Conservation (phyloP, 805 yeast genomes). For the Zygoascus bituminiphila region DNA sequence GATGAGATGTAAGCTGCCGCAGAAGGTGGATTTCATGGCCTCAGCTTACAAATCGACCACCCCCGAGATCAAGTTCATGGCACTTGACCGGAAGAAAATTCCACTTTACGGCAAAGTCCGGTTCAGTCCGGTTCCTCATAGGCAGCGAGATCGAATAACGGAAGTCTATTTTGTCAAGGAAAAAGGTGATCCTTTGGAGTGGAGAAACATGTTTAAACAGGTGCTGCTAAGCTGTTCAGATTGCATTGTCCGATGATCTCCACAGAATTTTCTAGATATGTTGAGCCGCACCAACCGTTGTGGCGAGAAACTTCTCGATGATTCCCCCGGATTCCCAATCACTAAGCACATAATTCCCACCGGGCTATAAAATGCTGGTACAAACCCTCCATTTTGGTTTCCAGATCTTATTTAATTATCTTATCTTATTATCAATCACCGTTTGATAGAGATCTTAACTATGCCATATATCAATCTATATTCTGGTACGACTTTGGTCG, state of each 20-base stretch:
- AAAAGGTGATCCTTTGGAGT: conserved; percentile 63
- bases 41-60: conserved; percentile 1
- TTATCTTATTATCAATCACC: neutral
- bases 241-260: neutral
- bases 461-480: neutral
- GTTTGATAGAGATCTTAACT: neutral
- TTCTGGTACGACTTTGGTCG: neutral
- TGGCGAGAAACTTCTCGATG: neutral
- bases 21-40: conserved; percentile 15
- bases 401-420: neutral
- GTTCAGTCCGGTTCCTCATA: conserved; percentile 18
- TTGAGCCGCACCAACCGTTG: neutral
- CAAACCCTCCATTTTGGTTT: neutral
- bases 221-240: conserved; percentile 51
- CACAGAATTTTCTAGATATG: neutral
- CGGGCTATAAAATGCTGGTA: neutral
- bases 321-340: neutral
- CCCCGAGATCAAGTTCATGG: conserved; percentile 13
- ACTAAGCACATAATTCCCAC: neutral
- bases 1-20: conserved; percentile 32
- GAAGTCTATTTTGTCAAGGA: conserved; percentile 48
- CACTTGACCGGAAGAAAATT: conserved; percentile 19
- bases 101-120: conserved; percentile 18
- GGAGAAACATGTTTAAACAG: conserved; percentile 59
- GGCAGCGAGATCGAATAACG: conserved; percentile 12